These are phyloP conservation scores for Gossypium laxum DNA, from an alignment of 441 rosid genomes.

Conservation along the genomic window DNA sequence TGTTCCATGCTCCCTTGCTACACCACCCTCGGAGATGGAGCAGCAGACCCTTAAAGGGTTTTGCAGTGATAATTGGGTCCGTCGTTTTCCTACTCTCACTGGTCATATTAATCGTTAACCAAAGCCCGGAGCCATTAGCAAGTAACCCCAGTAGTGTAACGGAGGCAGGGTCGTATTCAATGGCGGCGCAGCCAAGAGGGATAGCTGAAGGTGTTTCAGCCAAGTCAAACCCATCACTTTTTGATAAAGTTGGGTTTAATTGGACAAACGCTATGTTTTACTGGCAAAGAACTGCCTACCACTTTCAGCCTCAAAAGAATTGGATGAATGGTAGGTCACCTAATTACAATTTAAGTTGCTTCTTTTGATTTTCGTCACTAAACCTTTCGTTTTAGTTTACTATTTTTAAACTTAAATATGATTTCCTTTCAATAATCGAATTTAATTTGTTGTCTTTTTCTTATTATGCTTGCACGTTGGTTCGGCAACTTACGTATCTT, in stretches of 20 bases:
- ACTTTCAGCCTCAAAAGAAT: conserved; percentile 68
- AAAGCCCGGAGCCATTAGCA: conserved; percentile 25
- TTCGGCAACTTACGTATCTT: conserved; percentile 16
- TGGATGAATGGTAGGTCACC: conserved; percentile 76
- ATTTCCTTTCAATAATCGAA: background rate
- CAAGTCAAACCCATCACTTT: conserved; percentile 41
- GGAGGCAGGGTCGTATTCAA: background rate
- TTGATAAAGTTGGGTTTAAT: conserved; percentile 27
- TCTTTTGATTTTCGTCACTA: too few species aligned
- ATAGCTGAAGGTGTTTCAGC: conserved; percentile 66
- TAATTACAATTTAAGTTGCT: background rate
- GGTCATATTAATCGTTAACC: conserved; percentile 31
- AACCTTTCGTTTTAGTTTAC: background rate
- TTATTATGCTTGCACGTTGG: conserved; percentile 2
- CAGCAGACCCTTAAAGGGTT: background rate
- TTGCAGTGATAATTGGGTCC: conserved; percentile 19
- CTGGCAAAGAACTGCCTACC: conserved; percentile 75
- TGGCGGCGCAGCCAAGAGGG: conserved; percentile 30
- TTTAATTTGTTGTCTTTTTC: conserved; percentile 7
- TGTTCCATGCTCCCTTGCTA: conserved; percentile 34
- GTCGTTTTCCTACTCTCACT: conserved; percentile 31
- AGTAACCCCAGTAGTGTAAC: background rate
- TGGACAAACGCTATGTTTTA: conserved; percentile 64
- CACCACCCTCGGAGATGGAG: conserved; percentile 21
- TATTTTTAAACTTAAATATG: background rate